phyloP scores from a whole-genome alignment of 2,329 filamentous ascomycete genomes.

The Colletotrichum sojae region DNA sequence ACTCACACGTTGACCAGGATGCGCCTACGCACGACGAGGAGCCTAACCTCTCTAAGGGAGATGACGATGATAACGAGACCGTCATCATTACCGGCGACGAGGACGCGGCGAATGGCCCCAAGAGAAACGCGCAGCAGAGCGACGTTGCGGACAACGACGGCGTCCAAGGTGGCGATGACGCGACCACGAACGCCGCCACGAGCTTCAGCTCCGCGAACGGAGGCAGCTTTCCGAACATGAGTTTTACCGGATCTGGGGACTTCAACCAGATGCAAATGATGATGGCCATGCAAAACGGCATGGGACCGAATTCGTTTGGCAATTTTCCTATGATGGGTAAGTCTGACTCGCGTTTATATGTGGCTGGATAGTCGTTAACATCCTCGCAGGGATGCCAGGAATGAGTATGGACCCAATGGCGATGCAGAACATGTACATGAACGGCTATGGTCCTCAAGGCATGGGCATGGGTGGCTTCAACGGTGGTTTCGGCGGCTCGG shows the following conservation, averaged over 20 bases:
- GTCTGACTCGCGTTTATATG: constrained; percentile 51
- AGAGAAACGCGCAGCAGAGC: constrained; percentile 25
- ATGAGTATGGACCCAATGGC: constrained; percentile 88
- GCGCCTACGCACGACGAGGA: constrained; percentile 16
- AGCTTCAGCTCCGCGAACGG: constrained; percentile 59
- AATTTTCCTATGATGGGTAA: constrained; percentile 89
- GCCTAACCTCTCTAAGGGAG: constrained; percentile 30
- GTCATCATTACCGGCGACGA: constrained; percentile 38
- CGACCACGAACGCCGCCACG: constrained; percentile 48
- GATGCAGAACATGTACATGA: constrained; percentile 85
- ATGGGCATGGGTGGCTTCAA: constrained; percentile 86
- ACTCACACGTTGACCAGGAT: constrained; percentile 27
- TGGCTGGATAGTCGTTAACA: constrained; percentile 47
- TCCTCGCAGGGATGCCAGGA: constrained; percentile 76
- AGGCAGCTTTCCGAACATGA: constrained; percentile 69
- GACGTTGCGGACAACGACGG: constrained; percentile 42
- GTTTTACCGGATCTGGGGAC: constrained; percentile 70
- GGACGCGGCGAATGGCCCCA: constrained; percentile 28
- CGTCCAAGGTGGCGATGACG: constrained; percentile 43
- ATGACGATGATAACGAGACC: constrained; percentile 36
- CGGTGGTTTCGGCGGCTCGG: constrained; percentile 68
- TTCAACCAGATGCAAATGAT: constrained; percentile 86
- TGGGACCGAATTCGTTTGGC: constrained; percentile 68
- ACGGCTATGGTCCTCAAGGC: constrained; percentile 79
- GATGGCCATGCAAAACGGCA: constrained; percentile 82